phyloP scores from a whole-genome alignment of 2,329 filamentous ascomycete genomes.

The Pseudogymnoascus sp. region DNA sequence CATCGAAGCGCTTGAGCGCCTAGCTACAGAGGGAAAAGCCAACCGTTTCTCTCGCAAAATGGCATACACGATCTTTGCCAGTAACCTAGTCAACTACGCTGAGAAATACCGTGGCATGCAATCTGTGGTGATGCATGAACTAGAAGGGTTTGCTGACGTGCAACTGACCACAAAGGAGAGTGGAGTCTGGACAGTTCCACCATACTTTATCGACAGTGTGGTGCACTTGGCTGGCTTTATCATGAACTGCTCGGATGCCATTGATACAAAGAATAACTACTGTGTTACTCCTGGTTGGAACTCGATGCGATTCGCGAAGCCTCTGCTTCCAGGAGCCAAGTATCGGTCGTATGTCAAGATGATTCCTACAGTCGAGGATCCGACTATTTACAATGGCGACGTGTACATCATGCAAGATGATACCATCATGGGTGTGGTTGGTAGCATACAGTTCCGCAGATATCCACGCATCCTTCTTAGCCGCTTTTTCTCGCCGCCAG shows the following conservation, averaged over 20 bases:
- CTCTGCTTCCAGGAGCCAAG: slow-evolving; percentile 17
- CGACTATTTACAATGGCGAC: slow-evolving; percentile 28
- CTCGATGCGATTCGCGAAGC: slow-evolving; percentile 21
- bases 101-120: slow-evolving; percentile 20
- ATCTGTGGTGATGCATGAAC: slow-evolving; percentile 21
- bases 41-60: slow-evolving; percentile 49
- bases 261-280: slow-evolving; percentile 22
- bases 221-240: slow-evolving; percentile 19
- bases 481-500: slow-evolving; percentile 35
- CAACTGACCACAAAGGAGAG: slow-evolving; percentile 18
- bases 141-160: slow-evolving; percentile 23
- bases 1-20: slow-evolving; percentile 35
- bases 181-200: slow-evolving; percentile 19
- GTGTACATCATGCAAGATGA: slow-evolving; percentile 32
- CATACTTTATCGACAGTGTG: slow-evolving; percentile 20
- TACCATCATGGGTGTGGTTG: slow-evolving; percentile 30
- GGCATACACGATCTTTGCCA: slow-evolving; percentile 20
- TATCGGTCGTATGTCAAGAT: slow-evolving; percentile 24
- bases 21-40: slow-evolving; percentile 47
- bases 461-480: slow-evolving; percentile 33
- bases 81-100: slow-evolving; percentile 21
- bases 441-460: slow-evolving; percentile 33
- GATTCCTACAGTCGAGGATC: slow-evolving; percentile 28
- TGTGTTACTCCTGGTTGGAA: slow-evolving; percentile 26
- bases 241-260: slow-evolving; percentile 22